Evolutionary conservation across 2,329 filamentous ascomycete species (phyloP).

Genomic region (Emmonsiellopsis sp.): DNA sequence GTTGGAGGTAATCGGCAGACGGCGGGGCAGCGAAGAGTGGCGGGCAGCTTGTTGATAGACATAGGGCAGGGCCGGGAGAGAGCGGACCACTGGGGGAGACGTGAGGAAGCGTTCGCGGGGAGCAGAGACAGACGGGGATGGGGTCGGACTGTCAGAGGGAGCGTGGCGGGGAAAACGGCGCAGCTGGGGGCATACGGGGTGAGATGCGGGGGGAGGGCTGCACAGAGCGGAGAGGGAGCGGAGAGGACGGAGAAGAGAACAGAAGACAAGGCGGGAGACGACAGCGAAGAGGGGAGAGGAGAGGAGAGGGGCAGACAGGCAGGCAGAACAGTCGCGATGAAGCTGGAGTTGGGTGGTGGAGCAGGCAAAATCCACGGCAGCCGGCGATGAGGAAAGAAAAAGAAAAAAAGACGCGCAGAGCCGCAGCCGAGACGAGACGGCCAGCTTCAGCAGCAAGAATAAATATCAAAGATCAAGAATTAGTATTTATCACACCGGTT

Average conservation of each 20-base stretch:
- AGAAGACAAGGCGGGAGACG: slow-evolving; percentile 2
- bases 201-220: slow-evolving; percentile 6
- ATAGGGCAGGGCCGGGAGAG: not conserved
- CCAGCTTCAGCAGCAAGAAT: no score
- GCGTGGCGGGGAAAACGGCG: not conserved
- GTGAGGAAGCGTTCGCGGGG: no score
- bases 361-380: not conserved
- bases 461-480: no score
- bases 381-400: not conserved
- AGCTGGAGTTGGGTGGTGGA: slow-evolving; percentile 7
- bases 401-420: not conserved
- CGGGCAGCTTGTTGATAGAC: slow-evolving; percentile 1
- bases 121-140: not conserved
- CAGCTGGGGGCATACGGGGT: slow-evolving; percentile 5
- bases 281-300: slow-evolving; percentile 7
- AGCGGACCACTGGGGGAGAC: not conserved
- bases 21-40: not conserved
- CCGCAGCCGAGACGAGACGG: not conserved
- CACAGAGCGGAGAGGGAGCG: not conserved
- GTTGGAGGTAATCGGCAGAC: not conserved
- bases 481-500: no score
- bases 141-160: not conserved
- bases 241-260: not conserved
- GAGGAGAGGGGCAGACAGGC: slow-evolving; percentile 4
- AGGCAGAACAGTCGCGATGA: slow-evolving; percentile 1